These are phyloP conservation scores for Coleophoma cylindrospora DNA, from an alignment of 2,329 filamentous ascomycete species.

Conservation along the genomic window DNA sequence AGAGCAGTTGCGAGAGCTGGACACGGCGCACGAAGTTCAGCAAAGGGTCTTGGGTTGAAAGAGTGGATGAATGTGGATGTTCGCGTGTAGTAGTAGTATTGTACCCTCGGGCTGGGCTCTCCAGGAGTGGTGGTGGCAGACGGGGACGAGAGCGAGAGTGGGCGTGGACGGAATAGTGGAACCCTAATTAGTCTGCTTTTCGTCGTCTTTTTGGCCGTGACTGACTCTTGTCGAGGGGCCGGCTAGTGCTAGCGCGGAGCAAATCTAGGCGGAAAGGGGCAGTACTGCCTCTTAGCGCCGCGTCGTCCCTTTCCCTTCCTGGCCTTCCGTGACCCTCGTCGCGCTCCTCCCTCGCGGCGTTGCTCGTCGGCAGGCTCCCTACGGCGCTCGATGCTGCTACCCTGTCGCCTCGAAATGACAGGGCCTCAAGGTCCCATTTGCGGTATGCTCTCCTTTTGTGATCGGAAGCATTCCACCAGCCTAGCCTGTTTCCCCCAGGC, in stretches of 20 bases:
- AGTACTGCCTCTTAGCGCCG: background rate
- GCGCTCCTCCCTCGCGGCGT: background rate
- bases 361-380: background rate
- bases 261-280: background rate
- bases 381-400: background rate
- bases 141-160: background rate
- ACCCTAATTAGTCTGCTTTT: slow-evolving; percentile 1
- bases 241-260: too few relatives aligned
- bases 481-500: too few relatives aligned
- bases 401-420: background rate
- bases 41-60: background rate
- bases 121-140: background rate
- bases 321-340: background rate
- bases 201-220: background rate
- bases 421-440: background rate
- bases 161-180: background rate
- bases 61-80: slow-evolving; percentile 10
- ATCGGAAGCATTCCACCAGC: too few relatives aligned
- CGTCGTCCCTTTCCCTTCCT: background rate
- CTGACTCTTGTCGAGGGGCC: too few relatives aligned
- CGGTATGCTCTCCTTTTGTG: too few relatives aligned
- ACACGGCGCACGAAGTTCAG: too few relatives aligned
- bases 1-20: too few relatives aligned
- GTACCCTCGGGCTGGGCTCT: background rate
- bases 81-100: slow-evolving; percentile 10